Evolutionary conservation across 805 yeast species (phyloP).

Genomic region (Candida vaughaniae): DNA sequence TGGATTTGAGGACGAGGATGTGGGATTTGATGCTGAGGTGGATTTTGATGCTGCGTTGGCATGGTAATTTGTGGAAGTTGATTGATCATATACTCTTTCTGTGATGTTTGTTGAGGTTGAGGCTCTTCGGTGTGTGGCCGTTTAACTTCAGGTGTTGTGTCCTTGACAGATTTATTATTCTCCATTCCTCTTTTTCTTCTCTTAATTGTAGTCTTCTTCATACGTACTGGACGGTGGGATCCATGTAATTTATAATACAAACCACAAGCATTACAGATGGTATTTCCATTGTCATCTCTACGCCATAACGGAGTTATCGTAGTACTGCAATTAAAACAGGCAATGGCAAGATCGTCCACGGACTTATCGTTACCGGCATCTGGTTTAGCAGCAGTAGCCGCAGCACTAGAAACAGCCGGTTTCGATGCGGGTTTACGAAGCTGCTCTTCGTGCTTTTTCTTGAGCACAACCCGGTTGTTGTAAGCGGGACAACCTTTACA

Average conservation of each 20-base stretch:
- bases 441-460: slow-evolving; percentile 11
- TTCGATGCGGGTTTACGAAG: not conserved
- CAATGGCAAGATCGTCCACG: slow-evolving; percentile 55
- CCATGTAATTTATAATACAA: slow-evolving; percentile 76
- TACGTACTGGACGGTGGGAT: slow-evolving; percentile 68
- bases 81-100: not conserved
- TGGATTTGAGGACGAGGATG: not conserved
- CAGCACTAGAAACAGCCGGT: not conserved
- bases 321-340: slow-evolving; percentile 81
- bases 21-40: not conserved
- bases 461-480: slow-evolving; percentile 59
- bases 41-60: slow-evolving; percentile 5
- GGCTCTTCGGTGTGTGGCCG: not conserved
- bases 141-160: not conserved
- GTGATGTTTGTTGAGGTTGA: not conserved
- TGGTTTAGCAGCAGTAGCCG: not conserved
- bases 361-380: not conserved
- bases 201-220: slow-evolving; percentile 72
- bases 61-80: not conserved
- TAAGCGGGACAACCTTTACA: slow-evolving; percentile 84
- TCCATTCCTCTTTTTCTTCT: slow-evolving; percentile 57
- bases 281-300: slow-evolving; percentile 75
- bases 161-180: slow-evolving; percentile 6
- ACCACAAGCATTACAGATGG: slow-evolving; percentile 89
- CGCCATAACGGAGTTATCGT: slow-evolving; percentile 89